Conservation (phyloP, 495 filamentous ascomycete genomes). For the Pyronema domesticum region DNA sequence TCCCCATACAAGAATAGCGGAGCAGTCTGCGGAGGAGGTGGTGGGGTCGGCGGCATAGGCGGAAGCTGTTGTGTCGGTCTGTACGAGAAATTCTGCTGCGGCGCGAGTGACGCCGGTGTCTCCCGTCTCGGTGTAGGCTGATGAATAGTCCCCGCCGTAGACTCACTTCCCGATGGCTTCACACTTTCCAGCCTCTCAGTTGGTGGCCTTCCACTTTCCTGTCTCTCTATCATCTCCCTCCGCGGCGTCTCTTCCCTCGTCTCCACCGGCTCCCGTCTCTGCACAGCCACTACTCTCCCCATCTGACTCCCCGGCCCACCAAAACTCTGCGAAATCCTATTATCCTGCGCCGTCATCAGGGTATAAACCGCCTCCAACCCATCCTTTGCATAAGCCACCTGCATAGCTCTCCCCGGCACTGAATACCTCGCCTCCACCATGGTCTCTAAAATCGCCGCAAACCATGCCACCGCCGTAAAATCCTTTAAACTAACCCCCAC, state of each 20-base stretch:
- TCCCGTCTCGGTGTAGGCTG: not conserved
- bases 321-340: slow-evolving; percentile 30
- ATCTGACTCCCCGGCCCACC: slow-evolving; percentile 3
- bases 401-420: slow-evolving; percentile 61
- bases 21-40: not conserved
- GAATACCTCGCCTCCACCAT: slow-evolving; percentile 64
- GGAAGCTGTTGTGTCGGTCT: not conserved
- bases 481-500: slow-evolving; percentile 86
- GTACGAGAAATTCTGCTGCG: not conserved
- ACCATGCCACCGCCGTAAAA: slow-evolving; percentile 73
- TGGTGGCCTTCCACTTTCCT: no score
- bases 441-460: slow-evolving; percentile 60
- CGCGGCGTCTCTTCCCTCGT: no score
- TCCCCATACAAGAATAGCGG: not conserved
- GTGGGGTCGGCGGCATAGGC: not conserved
- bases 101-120: not conserved
- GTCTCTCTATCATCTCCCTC: no score
- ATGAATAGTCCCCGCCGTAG: no score
- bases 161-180: no score
- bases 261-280: not conserved
- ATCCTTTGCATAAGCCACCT: slow-evolving; percentile 54
- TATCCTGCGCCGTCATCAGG: slow-evolving; percentile 84
- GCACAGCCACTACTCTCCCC: slow-evolving; percentile 1
- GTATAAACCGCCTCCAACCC: slow-evolving; percentile 76
- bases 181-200: no score